These are phyloP conservation scores for Hortaea werneckii DNA, from an alignment of 2,329 filamentous ascomycete species.

Conservation along the genomic window DNA sequence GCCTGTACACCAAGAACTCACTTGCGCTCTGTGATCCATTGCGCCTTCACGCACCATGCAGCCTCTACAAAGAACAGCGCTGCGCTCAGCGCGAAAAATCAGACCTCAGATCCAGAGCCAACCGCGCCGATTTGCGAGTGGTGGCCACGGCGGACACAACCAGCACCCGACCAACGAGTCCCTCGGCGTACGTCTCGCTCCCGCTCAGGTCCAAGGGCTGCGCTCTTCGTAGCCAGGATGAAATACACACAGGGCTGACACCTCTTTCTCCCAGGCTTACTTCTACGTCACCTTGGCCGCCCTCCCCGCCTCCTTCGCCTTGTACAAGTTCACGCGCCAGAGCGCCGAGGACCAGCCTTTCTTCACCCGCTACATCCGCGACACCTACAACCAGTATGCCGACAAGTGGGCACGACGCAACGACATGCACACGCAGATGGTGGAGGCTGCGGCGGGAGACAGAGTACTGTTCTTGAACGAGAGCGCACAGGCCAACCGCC, in stretches of 20 bases:
- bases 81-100: slow-evolving; percentile 29
- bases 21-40: slow-evolving; percentile 7
- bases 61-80: slow-evolving; percentile 34
- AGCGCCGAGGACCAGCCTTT: slow-evolving; percentile 31
- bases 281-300: slow-evolving; percentile 39
- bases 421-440: slow-evolving; percentile 47
- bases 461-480: slow-evolving; percentile 47
- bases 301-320: slow-evolving; percentile 34
- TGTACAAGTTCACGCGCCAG: slow-evolving; percentile 37
- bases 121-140: slow-evolving; percentile 32
- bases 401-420: slow-evolving; percentile 47
- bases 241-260: no score
- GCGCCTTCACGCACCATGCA: slow-evolving; percentile 30
- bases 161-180: slow-evolving; percentile 32
- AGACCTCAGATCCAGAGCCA: slow-evolving; percentile 28
- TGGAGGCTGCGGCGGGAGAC: slow-evolving; percentile 55
- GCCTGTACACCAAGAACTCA: neutral
- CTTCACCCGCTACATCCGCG: slow-evolving; percentile 45
- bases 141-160: slow-evolving; percentile 25
- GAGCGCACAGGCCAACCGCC: slow-evolving; percentile 33
- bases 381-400: slow-evolving; percentile 45
- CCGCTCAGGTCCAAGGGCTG: neutral
- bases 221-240: no score
- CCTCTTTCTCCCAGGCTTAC: slow-evolving; percentile 26
- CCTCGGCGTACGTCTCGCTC: slow-evolving; percentile 38